Evolutionary conservation across 2,329 filamentous ascomycete species (phyloP), one percentile per base, ranked within the genome.

Genomic region (Cytospora leucostoma): DNA sequence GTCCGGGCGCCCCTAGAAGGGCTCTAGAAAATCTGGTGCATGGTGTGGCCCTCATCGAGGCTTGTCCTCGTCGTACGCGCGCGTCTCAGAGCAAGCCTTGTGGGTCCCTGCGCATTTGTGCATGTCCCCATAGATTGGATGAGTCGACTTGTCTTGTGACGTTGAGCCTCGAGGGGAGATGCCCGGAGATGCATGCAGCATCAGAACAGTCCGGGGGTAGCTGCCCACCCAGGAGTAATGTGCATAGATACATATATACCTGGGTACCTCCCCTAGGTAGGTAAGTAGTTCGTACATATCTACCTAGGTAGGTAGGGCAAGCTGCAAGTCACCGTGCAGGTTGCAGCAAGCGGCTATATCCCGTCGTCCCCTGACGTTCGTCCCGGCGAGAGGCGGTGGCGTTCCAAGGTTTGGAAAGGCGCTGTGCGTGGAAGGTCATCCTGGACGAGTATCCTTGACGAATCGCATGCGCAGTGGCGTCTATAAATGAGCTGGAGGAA

Each of bases 271-370:
- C n/a, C n/a, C n/a, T n/a, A n/a, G n/a, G n/a, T n/a, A n/a, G n/a
- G n/a, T 19, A 35, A 19, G 55, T 37, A 27, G 27, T 27, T 49
- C 27, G 49, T 51, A 35, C 33, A 21, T 50, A 21, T 12, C 40
- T 17, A 34, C n/a, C 19, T 58, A 58, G 15, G 33, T 47, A 38
- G 4, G 34, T 19, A n/a, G 34, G 27, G 37, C 27, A 51, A 60
- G 38, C 58, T 61, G 58, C 58, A 61, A 33, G 51, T 61, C 32
- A 61, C 27, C 19, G 58, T 61, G 58, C 58, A 55, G 51, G 21
- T 51, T 53, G 34, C 34, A 21, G 37, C 57, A 50, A 44, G 57
- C 58, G 50, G 58, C 54, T 54, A 60, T 19, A 21, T 17, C 40
- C 27, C 50, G 34, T 37, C 19, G 34, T 11, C 19, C 12, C 47